Conservation (phyloP, 176 grass and related monocot genomes). For the Tillandsia leiboldiana region DNA sequence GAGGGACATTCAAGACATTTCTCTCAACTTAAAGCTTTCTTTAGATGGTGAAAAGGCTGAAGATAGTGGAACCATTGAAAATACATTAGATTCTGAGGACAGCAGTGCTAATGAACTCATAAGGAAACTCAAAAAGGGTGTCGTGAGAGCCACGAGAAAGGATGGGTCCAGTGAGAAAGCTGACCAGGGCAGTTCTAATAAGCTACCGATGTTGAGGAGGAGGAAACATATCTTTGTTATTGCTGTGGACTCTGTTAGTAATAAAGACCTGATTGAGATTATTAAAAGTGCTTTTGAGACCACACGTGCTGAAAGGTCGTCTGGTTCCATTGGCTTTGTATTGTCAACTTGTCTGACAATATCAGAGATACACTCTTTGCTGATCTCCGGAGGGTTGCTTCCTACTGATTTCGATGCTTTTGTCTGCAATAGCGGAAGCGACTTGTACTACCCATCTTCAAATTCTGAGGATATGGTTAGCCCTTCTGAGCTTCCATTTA, state of each 20-base stretch:
- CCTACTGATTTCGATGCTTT: conserved; percentile 81
- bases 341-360: conserved; percentile 29
- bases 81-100: neutral
- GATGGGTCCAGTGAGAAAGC: conserved; percentile 12
- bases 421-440: conserved; percentile 76
- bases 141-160: conserved; percentile 7
- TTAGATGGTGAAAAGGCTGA: conserved; percentile 37
- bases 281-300: conserved; percentile 34
- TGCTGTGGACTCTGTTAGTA: conserved; percentile 35
- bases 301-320: conserved; percentile 14
- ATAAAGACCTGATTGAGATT: conserved; percentile 29
- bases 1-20: conserved; percentile 44
- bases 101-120: conserved; percentile 12
- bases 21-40: conserved; percentile 43
- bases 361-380: conserved; percentile 50
- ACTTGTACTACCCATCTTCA: conserved; percentile 65
- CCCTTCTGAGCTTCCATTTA: conserved; percentile 59
- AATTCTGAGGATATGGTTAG: conserved; percentile 56
- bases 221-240: conserved; percentile 47
- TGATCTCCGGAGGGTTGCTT: conserved; percentile 41
- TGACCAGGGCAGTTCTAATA: conserved; percentile 21
- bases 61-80: conserved; percentile 10
- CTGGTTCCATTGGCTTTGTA: conserved; percentile 35
- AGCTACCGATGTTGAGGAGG: conserved; percentile 36
- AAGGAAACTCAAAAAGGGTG: conserved; percentile 22